Evolutionary conservation across 805 yeast species (phyloP).

Genomic region (Lipomyces yamadae): DNA sequence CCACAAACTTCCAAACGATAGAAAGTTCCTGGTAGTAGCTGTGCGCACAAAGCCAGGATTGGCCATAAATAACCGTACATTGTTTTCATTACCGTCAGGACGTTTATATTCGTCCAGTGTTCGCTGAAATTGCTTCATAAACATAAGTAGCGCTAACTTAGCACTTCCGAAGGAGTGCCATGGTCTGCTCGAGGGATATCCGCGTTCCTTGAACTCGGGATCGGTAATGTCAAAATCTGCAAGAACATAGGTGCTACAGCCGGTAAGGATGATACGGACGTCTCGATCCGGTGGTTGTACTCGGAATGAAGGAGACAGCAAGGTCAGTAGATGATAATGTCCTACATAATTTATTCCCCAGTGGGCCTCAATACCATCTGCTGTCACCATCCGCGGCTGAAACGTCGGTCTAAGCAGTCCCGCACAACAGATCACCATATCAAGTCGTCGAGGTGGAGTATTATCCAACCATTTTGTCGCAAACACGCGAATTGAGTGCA

Average conservation of each 20-base stretch:
- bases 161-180: slow-evolving; percentile 82
- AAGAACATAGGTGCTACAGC: slow-evolving; percentile 77
- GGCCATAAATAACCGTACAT: slow-evolving; percentile 71
- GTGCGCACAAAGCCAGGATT: slow-evolving; percentile 95
- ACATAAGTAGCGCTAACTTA: slow-evolving; percentile 73
- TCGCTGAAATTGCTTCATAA: slow-evolving; percentile 79
- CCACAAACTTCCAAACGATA: slow-evolving; percentile 74
- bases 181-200: slow-evolving; percentile 66
- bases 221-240: slow-evolving; percentile 68
- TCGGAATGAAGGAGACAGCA: slow-evolving; percentile 80
- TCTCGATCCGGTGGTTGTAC: slow-evolving; percentile 95
- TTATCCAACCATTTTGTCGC: slow-evolving; percentile 95
- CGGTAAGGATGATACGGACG: slow-evolving; percentile 77
- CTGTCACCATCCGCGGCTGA: slow-evolving; percentile 63
- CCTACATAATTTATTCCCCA: slow-evolving; percentile 81
- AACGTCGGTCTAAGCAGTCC: slow-evolving; percentile 79
- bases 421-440: slow-evolving; percentile 87
- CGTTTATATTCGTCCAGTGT: slow-evolving; percentile 62
- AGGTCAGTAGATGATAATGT: slow-evolving; percentile 77
- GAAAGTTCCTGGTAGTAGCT: slow-evolving; percentile 76
- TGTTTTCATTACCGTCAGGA: slow-evolving; percentile 68
- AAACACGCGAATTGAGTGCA: slow-evolving; percentile 79
- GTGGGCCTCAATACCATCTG: slow-evolving; percentile 87
- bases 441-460: slow-evolving; percentile 86
- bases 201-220: slow-evolving; percentile 64